These are phyloP conservation scores for Noccaea caerulescens DNA, from an alignment of 345 rosid genomes.

Conservation along the genomic window DNA sequence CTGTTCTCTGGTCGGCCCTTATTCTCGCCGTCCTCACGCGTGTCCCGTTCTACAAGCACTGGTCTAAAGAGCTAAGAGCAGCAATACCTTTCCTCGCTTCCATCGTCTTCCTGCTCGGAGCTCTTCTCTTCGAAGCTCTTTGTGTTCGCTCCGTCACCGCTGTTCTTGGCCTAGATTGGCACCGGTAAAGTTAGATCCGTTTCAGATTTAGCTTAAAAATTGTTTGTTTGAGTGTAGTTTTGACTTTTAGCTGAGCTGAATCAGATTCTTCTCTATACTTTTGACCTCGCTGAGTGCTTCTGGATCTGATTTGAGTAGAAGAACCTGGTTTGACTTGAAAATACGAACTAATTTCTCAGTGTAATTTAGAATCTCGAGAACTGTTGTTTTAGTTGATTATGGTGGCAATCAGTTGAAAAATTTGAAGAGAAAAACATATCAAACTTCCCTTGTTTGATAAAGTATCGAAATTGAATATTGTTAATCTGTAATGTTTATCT, in stretches of 20 bases:
- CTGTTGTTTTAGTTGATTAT: not conserved
- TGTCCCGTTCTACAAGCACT: constrained; percentile 79
- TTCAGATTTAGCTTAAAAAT: not conserved
- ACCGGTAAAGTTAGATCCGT: constrained; percentile 56
- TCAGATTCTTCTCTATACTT: not conserved
- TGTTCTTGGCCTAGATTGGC: constrained; percentile 94
- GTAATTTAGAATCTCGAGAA: not conserved
- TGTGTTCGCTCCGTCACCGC: constrained; percentile 88
- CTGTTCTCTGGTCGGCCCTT: constrained; percentile 76
- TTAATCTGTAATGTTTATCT: not conserved
- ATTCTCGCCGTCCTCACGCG: constrained; percentile 66
- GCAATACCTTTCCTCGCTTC: constrained; percentile 78
- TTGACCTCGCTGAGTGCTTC: not conserved
- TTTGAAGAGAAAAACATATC: not conserved
- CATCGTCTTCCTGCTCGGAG: constrained; percentile 70
- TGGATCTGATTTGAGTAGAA: constrained; percentile 21
- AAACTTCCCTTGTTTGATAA: not conserved
- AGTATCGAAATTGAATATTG: not conserved
- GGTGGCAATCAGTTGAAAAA: not conserved
- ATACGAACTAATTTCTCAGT: not conserved
- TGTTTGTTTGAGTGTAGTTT: not conserved
- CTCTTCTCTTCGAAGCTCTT: constrained; percentile 81
- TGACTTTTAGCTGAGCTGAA: not conserved
- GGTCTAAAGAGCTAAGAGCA: constrained; percentile 79
- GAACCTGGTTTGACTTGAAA: constrained; percentile 10